Evolutionary conservation across 169 alveolate species (phyloP), one percentile per base, ranked within the genome.

Genomic region (Plasmodium yoelii): DNA sequence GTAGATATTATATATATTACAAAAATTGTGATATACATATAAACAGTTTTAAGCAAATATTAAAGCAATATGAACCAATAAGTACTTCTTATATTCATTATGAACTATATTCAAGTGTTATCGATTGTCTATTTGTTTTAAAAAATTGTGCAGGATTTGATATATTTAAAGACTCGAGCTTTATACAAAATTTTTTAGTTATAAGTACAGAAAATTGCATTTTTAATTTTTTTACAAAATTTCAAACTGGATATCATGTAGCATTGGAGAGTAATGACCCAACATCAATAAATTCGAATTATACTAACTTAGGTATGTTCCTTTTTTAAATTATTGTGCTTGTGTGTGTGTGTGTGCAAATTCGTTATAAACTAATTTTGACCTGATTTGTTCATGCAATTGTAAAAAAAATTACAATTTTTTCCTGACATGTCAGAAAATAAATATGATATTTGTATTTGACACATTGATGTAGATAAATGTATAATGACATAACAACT

Each of bases 21-120:
- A 86, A 86, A 12, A 47, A 60, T 19, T 86, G 74, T 53, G 73
- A 69, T 51, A 34, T 42, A n/a, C 57, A 60, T 13, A 60, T 86
- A 22, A 86, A 70, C 26, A 86, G 91, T 63, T 39, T 86, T 24
- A 86, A 57, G 19, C 91, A 86, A 68, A 24, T 86, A 47, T 51
- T 86, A 49, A 86, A 86, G 51, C 70, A 73, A 24, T 86, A 70
- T 39, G 87, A 86, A 19, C 91, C 91, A n/a, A n/a, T 86, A 15
- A 56, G 13, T 26, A 57, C 71, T 1, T 56, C 87, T 5, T 86
- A 86, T 56, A 51, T 65, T 49, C 47, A 68, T 34, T 63, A 70
- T n/a, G 87, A 86, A 9, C 26, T 86, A 39, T 15, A 64, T 51
- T n/a, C 69, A 15, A 70, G 15, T 73, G 77, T 68, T 19, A 86